Percentiles rank a stretch among this genome's conserved stretches.
Conservation (phyloP, 345 rosid genomes). For the Dovyalis caffra region DNA sequence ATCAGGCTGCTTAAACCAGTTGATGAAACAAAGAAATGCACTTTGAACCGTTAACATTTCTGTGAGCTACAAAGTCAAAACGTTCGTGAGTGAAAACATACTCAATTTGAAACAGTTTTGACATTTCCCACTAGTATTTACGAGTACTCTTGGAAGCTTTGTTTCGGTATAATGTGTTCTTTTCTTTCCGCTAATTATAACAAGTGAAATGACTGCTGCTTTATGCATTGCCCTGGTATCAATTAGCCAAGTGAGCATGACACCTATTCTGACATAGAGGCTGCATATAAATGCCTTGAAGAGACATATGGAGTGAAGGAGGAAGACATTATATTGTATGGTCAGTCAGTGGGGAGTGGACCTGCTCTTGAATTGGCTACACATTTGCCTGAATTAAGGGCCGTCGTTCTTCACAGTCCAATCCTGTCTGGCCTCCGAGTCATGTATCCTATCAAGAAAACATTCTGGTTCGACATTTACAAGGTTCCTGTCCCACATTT, state of each 20-base stretch:
- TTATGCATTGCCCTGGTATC: neutral
- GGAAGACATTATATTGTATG: constrained; percentile 73
- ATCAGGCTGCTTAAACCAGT: neutral
- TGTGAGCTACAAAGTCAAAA: neutral
- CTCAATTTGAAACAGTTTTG: neutral
- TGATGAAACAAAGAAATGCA: neutral
- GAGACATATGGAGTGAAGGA: constrained; percentile 60
- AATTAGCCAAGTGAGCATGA: constrained; percentile 78
- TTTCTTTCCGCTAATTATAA: neutral
- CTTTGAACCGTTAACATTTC: no score
- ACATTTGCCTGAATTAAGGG: constrained; percentile 61
- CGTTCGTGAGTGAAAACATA: neutral
- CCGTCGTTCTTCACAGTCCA: constrained; percentile 80
- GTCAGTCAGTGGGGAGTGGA: constrained; percentile 92
- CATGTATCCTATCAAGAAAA: constrained; percentile 71
- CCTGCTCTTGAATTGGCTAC: constrained; percentile 75
- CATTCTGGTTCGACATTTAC: constrained; percentile 83
- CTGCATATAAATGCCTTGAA: constrained; percentile 64
- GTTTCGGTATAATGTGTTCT: neutral
- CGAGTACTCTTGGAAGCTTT: neutral
- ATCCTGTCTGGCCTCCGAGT: constrained; percentile 86
- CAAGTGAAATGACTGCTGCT: neutral
- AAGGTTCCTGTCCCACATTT: constrained; percentile 44
- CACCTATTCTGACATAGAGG: constrained; percentile 88
- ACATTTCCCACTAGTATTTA: neutral